A percentile compares a stretch with the other conserved stretches of the same genome.
Evolutionary conservation across 192 early-diverging fungal species (phyloP).

Genomic region (Chytriomyces hyalinus): DNA sequence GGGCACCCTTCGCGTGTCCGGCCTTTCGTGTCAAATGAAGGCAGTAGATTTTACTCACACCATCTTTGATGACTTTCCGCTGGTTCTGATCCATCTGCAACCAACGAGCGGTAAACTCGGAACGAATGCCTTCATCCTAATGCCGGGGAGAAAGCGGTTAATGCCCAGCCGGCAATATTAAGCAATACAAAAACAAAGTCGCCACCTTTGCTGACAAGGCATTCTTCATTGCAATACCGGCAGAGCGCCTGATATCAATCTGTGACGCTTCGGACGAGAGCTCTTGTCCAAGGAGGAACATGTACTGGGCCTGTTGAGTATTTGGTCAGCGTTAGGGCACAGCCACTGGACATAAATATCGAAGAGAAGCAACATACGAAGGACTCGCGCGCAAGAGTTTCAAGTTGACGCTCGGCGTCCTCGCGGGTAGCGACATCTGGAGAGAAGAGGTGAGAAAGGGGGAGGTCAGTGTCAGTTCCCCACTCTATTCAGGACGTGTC

Average conservation of each 20-base stretch:
- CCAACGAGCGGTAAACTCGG: conserved; percentile 49
- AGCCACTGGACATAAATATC: neutral
- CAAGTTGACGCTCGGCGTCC: conserved; percentile 78
- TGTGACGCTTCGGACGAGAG: conserved; percentile 77
- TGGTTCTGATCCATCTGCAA: conserved; percentile 68
- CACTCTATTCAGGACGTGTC: neutral
- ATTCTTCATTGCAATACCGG: conserved; percentile 95
- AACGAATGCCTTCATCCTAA: conserved; percentile 48
- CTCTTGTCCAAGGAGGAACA: conserved; percentile 72
- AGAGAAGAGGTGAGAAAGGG: neutral
- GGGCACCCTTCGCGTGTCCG: neutral
- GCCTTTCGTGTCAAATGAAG: neutral
- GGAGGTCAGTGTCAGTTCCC: neutral
- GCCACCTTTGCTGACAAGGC: conserved; percentile 80
- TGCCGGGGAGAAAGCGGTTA: conserved; percentile 5
- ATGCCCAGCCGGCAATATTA: neutral
- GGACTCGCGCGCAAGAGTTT: conserved; percentile 74
- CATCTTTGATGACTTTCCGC: conserved; percentile 75
- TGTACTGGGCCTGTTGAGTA: conserved; percentile 51
- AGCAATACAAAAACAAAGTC: conserved; percentile 24
- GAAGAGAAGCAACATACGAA: conserved; percentile 71
- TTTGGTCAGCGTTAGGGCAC: neutral
- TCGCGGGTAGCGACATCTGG: conserved; percentile 78
- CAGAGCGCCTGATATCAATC: conserved; percentile 72
- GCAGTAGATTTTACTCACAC: conserved; percentile 40